Base-by-base conservation (phyloP, 441 rosid species). In the Gossypium gossypioides region DNA sequence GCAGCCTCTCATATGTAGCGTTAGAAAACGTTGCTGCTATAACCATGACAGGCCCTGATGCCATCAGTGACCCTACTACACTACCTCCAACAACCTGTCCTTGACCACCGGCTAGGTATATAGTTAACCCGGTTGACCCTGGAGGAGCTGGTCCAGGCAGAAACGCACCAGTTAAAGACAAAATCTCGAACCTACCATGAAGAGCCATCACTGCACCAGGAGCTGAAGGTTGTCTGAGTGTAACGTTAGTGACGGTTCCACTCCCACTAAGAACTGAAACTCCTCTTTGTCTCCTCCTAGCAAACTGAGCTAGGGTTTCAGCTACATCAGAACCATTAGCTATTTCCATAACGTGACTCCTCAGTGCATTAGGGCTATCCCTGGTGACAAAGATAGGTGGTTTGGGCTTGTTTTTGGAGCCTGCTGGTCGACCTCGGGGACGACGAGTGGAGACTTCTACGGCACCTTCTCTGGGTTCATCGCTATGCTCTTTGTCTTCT, bases 311-410 rank as follows among this genome's bases (percentile, higher is more conserved):
- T 72, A 88, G 84, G 81, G 85, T 82, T 72, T 88, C 91, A 1
- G 86, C 85, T 10, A 88, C 85, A 54, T 88, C 91, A n/a, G 91
- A 73, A 1, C 91, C 93, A 24, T 75, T 83, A 27, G 86, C 77
- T 13, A 88, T 83, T 78, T 88, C 93, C 83, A 88, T 80, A 29
- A 88, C 89, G 72, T 88, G 92, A 74, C 90, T 86, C 59, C 76
- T 82, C 13, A 88, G 86, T 19, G 93, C 84, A 61, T 85, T 88
- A 51, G 90, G 90, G 73, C 91, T 85, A 61, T 88, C 93, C 24
- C 93, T 83, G 1, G 93, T 88, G 74, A 88, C 84, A 12, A 88
- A 86, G 37, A 88, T 86, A n/a, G 93, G 93, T 8, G 93, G 93
- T 55, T 84, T 88, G 0, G 90, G 87, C 76, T 84, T 88, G 83